Percentiles rank a stretch among this genome's conserved stretches.
These are phyloP conservation scores for Zygosaccharomyces sapae DNA, from an alignment of 1,139 yeast species.

Conservation along the genomic window DNA sequence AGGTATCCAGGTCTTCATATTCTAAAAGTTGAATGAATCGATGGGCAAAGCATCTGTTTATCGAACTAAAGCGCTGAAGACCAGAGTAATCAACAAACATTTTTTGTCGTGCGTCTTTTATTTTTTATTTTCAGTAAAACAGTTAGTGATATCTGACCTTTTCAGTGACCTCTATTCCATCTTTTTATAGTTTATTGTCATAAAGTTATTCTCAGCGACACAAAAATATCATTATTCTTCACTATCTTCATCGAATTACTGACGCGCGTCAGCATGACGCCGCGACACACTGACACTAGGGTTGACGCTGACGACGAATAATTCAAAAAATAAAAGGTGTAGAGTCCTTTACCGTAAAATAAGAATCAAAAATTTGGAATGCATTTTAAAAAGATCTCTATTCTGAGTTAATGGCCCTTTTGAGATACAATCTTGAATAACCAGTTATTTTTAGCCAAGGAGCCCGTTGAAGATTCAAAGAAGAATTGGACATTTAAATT, in stretches of 20 bases:
- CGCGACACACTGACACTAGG: slow-evolving; percentile 6
- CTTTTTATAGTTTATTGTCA: background rate
- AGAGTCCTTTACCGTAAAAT: background rate
- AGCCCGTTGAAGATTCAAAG: background rate
- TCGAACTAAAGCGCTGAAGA: slow-evolving; percentile 17
- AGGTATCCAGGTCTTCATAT: slow-evolving; percentile 15
- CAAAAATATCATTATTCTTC: background rate
- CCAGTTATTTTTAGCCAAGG: background rate
- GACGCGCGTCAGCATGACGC: background rate
- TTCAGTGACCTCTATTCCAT: too few species aligned
- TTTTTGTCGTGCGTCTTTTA: background rate
- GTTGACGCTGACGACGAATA: slow-evolving; percentile 5
- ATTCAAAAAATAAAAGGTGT: background rate
- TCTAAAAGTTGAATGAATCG: slow-evolving; percentile 18
- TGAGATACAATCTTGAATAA: background rate
- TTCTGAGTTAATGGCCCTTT: too few species aligned
- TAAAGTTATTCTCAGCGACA: too few species aligned
- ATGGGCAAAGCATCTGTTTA: slow-evolving; percentile 20
- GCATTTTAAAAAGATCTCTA: too few species aligned
- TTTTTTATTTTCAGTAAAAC: too few species aligned
- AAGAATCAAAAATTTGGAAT: background rate
- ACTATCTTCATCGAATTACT: background rate
- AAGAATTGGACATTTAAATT: slow-evolving; percentile 31
- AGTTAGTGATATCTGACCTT: too few species aligned
- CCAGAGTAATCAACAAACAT: slow-evolving; percentile 28